These are phyloP conservation scores for Tulasnella sp. DNA, from an alignment of 768 basidiomycete genomes.

Conservation along the genomic window DNA sequence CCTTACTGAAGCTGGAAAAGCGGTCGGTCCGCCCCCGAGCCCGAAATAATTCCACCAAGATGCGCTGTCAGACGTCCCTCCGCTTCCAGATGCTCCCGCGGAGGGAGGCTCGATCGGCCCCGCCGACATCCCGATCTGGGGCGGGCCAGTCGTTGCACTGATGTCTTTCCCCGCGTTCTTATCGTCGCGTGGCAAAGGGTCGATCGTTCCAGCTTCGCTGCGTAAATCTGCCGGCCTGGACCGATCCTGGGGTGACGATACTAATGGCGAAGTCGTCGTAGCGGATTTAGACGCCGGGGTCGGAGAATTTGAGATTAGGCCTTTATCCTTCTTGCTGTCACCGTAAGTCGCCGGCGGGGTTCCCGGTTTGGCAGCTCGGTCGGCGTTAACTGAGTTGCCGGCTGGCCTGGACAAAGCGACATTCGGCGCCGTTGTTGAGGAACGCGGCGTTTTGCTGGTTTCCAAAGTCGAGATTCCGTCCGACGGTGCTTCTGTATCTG, in stretches of 20 bases:
- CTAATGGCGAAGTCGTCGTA: not conserved
- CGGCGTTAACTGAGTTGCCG: not conserved
- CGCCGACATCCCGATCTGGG: not conserved
- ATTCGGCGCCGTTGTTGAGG: not conserved
- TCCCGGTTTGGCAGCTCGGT: not conserved
- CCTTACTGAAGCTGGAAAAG: not conserved
- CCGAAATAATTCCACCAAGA: conserved; percentile 12
- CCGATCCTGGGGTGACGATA: not conserved
- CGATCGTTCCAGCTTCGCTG: not conserved
- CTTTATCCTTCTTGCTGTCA: not conserved
- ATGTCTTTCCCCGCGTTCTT: not conserved
- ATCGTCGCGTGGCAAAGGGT: not conserved
- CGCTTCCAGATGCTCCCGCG: not conserved
- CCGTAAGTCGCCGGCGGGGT: not conserved
- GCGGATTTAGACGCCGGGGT: not conserved
- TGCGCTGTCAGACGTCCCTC: not conserved
- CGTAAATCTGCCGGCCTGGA: not conserved
- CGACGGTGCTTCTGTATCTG: not conserved
- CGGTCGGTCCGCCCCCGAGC: conserved; percentile 6
- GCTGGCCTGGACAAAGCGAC: not conserved
- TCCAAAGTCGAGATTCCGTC: not conserved
- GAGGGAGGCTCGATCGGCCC: not conserved
- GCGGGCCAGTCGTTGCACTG: not conserved
- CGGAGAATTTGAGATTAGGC: not conserved
- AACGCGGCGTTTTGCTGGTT: not conserved